A percentile compares a stretch with the other conserved stretches of the same genome.
These are phyloP conservation scores for Russula brevipes DNA, from an alignment of 768 basidiomycete genomes.

Conservation along the genomic window DNA sequence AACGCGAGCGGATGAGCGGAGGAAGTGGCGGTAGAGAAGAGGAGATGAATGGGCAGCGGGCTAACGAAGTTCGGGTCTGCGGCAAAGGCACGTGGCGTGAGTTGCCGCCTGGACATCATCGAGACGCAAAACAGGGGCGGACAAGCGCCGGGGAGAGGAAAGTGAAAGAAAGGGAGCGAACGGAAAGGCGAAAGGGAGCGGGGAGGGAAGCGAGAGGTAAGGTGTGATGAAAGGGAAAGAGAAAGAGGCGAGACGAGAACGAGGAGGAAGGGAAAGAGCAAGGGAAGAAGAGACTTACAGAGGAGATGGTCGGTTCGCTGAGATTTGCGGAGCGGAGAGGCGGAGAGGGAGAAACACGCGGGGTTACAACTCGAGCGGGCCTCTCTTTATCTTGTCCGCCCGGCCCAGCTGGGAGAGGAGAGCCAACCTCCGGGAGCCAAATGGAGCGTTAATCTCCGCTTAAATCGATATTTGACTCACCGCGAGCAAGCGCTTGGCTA, in stretches of 20 bases:
- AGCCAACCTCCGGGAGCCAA: neutral
- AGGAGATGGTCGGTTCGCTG: slow-evolving; percentile 24
- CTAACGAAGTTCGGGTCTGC: slow-evolving; percentile 15
- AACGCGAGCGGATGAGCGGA: slow-evolving; percentile 13
- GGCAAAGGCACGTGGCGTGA: slow-evolving; percentile 22
- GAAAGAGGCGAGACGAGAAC: neutral
- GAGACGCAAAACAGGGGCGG: slow-evolving; percentile 1
- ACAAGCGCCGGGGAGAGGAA: slow-evolving; percentile 19
- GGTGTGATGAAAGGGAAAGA: neutral
- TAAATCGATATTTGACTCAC: neutral
- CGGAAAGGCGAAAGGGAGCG: neutral
- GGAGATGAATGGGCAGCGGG: slow-evolving; percentile 22
- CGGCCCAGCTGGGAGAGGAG: neutral
- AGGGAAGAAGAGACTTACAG: slow-evolving; percentile 15
- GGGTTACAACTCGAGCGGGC: slow-evolving; percentile 25
- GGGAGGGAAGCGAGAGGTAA: neutral
- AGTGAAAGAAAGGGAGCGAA: neutral
- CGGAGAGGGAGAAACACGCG: slow-evolving; percentile 25
- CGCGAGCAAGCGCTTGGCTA: slow-evolving; percentile 8
- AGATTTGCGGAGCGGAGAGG: slow-evolving; percentile 27
- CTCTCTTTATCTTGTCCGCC: slow-evolving; percentile 22
- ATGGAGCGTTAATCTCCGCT: slow-evolving; percentile 7
- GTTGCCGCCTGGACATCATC: slow-evolving; percentile 10
- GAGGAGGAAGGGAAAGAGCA: neutral
- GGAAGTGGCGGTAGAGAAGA: slow-evolving; percentile 25